These are phyloP conservation scores for Silybum marianum DNA, from an alignment of 129 eudicot genomes.

Conservation along the genomic window DNA sequence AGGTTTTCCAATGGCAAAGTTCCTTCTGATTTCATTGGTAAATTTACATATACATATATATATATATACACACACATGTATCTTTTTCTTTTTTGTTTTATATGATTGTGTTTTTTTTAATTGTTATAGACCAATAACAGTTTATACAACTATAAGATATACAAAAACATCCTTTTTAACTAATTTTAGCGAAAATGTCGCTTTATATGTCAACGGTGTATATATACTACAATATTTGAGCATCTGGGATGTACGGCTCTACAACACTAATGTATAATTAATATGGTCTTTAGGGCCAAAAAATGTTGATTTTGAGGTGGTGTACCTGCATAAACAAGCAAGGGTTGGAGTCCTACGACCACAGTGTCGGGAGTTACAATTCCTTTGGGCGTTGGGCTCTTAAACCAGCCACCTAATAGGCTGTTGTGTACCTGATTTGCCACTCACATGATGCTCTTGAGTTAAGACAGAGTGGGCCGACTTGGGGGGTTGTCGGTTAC, in stretches of 20 bases:
- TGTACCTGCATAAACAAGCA: not conserved
- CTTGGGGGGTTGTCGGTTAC: not conserved
- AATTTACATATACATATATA: not conserved
- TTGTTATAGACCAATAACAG: not conserved
- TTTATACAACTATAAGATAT: not conserved
- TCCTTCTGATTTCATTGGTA: conserved; percentile 77
- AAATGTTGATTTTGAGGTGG: not conserved
- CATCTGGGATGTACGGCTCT: not conserved
- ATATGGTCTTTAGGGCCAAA: not conserved
- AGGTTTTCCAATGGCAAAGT: conserved; percentile 86
- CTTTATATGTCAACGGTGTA: not conserved
- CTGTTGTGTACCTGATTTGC: not conserved
- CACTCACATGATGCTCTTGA: not conserved
- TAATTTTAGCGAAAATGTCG: not conserved
- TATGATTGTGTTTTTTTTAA: not conserved
- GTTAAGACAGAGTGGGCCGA: not conserved
- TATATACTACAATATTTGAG: not conserved
- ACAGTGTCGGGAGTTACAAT: not conserved
- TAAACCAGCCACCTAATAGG: not conserved
- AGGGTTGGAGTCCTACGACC: not conserved
- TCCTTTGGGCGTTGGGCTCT: not conserved
- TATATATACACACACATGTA: not conserved
- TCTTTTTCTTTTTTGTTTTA: not conserved
- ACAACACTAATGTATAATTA: not conserved
- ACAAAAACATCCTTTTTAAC: not conserved